A percentile compares a stretch with the other conserved stretches of the same genome.
Conservation (phyloP, 768 basidiomycete species). For the Asterophora lycoperdoides region DNA sequence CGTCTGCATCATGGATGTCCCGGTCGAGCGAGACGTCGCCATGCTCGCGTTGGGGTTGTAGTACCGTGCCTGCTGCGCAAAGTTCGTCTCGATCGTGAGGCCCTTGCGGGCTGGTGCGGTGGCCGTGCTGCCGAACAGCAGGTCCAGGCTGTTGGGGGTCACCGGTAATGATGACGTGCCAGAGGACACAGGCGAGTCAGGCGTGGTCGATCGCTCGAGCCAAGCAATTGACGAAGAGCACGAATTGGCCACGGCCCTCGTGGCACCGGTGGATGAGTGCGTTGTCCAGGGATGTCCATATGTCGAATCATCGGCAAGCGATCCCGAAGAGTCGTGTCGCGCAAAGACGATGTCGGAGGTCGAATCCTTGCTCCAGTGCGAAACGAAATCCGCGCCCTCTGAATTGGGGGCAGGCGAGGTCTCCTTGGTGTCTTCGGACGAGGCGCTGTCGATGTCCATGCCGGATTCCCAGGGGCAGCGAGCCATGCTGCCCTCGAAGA, state of each 20-base stretch:
- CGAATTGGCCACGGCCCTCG: conserved; percentile 48
- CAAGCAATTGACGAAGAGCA: conserved; percentile 44
- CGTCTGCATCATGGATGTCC: conserved; percentile 69
- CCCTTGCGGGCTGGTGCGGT: conserved; percentile 34
- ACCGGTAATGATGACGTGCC: conserved; percentile 46
- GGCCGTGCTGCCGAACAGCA: conserved; percentile 36
- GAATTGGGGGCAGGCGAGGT: conserved; percentile 36
- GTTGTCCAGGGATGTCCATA: conserved; percentile 40
- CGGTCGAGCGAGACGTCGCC: conserved; percentile 41
- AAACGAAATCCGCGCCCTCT: conserved; percentile 36
- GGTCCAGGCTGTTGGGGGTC: conserved; percentile 52
- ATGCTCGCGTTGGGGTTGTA: conserved; percentile 44
- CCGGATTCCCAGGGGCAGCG: conserved; percentile 76
- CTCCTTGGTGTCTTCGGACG: conserved; percentile 42
- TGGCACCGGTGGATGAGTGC: conserved; percentile 46
- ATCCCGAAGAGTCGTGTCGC: conserved; percentile 23
- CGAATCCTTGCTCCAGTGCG: conserved; percentile 60
- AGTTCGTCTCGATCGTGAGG: conserved; percentile 60
- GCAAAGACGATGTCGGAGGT: conserved; percentile 46
- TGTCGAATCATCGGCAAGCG: conserved; percentile 31
- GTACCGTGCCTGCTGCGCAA: conserved; percentile 36
- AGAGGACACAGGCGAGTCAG: conserved; percentile 37
- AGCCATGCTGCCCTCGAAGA: conserved; percentile 81
- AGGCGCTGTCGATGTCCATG: conserved; percentile 63
- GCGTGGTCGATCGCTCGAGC: conserved; percentile 40